A percentile compares a stretch with the other conserved stretches of the same genome.
phyloP scores from a whole-genome alignment of 2,329 filamentous ascomycete genomes.

The Lachnellula willkommii region DNA sequence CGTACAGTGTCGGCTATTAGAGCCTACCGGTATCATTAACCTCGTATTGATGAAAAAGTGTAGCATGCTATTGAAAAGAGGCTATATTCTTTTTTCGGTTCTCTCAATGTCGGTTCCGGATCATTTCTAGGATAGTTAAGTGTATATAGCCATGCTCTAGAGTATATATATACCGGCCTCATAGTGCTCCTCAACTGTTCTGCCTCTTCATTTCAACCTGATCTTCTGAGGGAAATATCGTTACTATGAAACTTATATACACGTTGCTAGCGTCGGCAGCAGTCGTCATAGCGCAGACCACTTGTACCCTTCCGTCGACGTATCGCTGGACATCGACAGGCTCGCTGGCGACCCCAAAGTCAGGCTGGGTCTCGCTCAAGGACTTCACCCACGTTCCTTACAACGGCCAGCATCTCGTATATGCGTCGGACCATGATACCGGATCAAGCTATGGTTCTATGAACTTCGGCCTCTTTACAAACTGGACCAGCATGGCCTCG shows the following conservation, averaged over 20 bases:
- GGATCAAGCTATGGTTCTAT: constrained; percentile 50
- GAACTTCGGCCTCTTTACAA: constrained; percentile 49
- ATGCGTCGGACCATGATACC: constrained; percentile 45
- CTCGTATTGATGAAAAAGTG: too few species aligned
- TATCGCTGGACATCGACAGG: constrained; percentile 52
- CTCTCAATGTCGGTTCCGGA: too few species aligned
- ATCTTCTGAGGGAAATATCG: background rate
- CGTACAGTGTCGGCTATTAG: too few species aligned
- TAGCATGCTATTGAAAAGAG: too few species aligned
- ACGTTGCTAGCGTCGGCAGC: background rate
- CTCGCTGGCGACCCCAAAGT: constrained; percentile 46
- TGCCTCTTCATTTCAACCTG: too few species aligned
- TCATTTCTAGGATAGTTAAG: too few species aligned
- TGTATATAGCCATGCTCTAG: too few species aligned
- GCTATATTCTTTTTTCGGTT: too few species aligned
- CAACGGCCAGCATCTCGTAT: constrained; percentile 57
- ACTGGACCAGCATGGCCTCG: constrained; percentile 47
- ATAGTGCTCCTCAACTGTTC: too few species aligned
- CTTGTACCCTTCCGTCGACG: constrained; percentile 48
- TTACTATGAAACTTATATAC: constrained; percentile 5
- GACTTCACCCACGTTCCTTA: constrained; percentile 54
- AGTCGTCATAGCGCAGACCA: constrained; percentile 1
- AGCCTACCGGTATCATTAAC: too few species aligned
- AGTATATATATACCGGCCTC: too few species aligned
- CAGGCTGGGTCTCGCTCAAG: constrained; percentile 54